Conservation (phyloP, 2,329 filamentous ascomycete genomes). For the Colletotrichum musicola region DNA sequence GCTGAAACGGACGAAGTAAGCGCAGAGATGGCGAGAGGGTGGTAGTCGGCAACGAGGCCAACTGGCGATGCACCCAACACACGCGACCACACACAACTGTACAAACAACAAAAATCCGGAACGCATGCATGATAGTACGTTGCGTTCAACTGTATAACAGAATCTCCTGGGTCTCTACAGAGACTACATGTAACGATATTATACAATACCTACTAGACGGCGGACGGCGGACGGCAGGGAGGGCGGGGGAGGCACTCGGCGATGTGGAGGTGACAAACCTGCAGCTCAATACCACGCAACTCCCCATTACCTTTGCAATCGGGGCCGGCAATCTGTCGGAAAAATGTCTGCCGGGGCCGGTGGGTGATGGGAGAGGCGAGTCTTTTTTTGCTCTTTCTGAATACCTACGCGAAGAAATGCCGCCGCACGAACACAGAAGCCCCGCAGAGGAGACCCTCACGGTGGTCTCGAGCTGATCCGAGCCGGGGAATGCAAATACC, state of each 20-base stretch:
- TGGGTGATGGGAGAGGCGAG: slow-evolving; percentile 15
- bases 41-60: neutral
- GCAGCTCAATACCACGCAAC: slow-evolving; percentile 33
- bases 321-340: too few relatives aligned
- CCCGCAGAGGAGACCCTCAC: too few relatives aligned
- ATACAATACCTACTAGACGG: slow-evolving; percentile 37
- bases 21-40: neutral
- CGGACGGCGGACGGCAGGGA: neutral
- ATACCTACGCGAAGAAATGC: slow-evolving; percentile 24
- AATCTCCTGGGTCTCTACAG: slow-evolving; percentile 25
- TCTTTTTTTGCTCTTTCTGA: neutral
- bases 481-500: neutral
- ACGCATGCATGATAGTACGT: slow-evolving; percentile 35
- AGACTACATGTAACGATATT: slow-evolving; percentile 40
- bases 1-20: slow-evolving; percentile 85
- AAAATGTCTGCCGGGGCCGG: too few relatives aligned
- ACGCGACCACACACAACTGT: slow-evolving; percentile 8
- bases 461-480: neutral
- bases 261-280: slow-evolving; percentile 19
- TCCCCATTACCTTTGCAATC: slow-evolving; percentile 1
- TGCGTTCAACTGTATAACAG: slow-evolving; percentile 38
- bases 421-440: slow-evolving; percentile 7
- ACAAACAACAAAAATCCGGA: slow-evolving; percentile 28
- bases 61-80: neutral
- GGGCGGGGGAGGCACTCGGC: neutral